A percentile compares a stretch with the other conserved stretches of the same genome.
phyloP scores from a whole-genome alignment of 1,139 yeast species.

The Yamadazyma songkhlaensis region DNA sequence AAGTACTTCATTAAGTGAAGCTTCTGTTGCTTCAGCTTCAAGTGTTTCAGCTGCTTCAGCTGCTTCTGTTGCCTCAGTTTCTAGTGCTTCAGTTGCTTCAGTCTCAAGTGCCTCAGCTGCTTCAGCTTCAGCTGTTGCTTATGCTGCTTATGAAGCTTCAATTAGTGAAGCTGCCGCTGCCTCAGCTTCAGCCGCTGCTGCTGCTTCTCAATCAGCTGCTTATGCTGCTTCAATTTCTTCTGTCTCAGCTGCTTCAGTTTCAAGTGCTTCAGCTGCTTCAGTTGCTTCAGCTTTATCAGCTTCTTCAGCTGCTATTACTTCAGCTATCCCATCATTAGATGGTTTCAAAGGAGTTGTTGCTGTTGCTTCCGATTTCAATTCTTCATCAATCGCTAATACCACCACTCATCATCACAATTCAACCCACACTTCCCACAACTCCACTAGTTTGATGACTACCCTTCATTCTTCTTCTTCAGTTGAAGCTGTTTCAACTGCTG shows the following conservation, averaged over 20 bases:
- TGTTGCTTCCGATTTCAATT: constrained; percentile 36
- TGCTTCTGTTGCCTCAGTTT: constrained; percentile 16
- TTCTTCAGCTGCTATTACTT: constrained; percentile 13
- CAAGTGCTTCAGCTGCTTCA: constrained; percentile 14
- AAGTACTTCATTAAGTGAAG: constrained; percentile 26
- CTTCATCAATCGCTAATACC: constrained; percentile 12
- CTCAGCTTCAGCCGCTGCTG: constrained; percentile 3
- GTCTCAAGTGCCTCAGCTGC: constrained; percentile 17
- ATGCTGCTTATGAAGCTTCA: constrained; percentile 10
- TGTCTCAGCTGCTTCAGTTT: not conserved
- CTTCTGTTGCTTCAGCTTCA: constrained; percentile 19
- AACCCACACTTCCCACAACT: constrained; percentile 10
- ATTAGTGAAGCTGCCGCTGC: constrained; percentile 10
- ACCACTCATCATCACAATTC: constrained; percentile 9
- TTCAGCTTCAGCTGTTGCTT: constrained; percentile 13
- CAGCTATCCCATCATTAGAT: constrained; percentile 21
- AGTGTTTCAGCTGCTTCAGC: constrained; percentile 18
- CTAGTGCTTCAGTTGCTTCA: constrained; percentile 18
- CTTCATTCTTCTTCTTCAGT: constrained; percentile 11
- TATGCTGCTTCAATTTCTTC: not conserved
- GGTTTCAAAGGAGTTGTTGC: constrained; percentile 46
- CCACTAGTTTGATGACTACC: constrained; percentile 10
- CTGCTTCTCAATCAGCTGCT: constrained; percentile 16
- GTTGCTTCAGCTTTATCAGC: constrained; percentile 10
- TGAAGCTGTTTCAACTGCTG: constrained; percentile 15